Percentiles rank a stretch among this genome's conserved stretches.
phyloP scores from a whole-genome alignment of 345 rosid genomes.

The Clausena lansium region DNA sequence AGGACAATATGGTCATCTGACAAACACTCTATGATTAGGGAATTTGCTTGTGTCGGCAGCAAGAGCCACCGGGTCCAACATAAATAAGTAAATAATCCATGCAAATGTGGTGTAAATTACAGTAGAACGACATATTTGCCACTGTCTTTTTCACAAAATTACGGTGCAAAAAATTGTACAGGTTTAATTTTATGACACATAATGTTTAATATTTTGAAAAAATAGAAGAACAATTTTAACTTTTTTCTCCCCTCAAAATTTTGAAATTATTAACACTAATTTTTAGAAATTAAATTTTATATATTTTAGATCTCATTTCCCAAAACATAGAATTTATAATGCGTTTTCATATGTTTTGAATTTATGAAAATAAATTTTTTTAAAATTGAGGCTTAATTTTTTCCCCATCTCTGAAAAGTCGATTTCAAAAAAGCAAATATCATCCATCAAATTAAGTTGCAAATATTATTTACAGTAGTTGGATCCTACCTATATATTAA shows the following conservation, averaged over 20 bases:
- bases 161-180: neutral
- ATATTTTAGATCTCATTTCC: neutral
- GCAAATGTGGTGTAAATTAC: too few relatives aligned
- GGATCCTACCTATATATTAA: too few relatives aligned
- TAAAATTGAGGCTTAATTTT: neutral
- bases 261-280: too few relatives aligned
- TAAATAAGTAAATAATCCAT: neutral
- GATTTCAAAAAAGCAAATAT: neutral
- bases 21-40: conserved; percentile 3
- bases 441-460: neutral
- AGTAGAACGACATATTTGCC: neutral
- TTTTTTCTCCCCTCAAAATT: too few relatives aligned
- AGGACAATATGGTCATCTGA: conserved; percentile 14
- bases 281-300: too few relatives aligned
- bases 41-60: conserved; percentile 14
- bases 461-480: neutral
- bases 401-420: neutral
- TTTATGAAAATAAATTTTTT: too few relatives aligned
- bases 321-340: neutral
- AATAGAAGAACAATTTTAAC: too few relatives aligned
- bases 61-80: neutral
- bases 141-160: neutral
- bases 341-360: too few relatives aligned
- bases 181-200: neutral
- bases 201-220: too few relatives aligned